Conservation (phyloP, 78 protist species). For the Dictyostelium purpureum region DNA sequence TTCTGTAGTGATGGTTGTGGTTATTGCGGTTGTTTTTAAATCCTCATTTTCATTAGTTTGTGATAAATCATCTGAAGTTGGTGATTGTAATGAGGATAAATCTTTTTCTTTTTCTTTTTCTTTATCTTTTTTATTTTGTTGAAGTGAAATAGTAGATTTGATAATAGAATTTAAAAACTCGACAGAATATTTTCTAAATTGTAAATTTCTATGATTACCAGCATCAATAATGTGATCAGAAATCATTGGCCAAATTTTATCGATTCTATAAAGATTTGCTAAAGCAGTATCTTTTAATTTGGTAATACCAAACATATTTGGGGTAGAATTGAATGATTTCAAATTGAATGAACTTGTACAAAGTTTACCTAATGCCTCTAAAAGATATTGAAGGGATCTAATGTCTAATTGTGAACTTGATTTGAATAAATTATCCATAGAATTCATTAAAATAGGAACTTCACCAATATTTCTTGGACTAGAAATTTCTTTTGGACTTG, state of each 20-base stretch:
- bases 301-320: slow-evolving; percentile 54
- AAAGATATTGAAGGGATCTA: slow-evolving; percentile 30
- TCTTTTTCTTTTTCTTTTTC: background rate
- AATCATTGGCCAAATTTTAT: slow-evolving; percentile 55
- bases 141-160: slow-evolving; percentile 9
- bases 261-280: slow-evolving; percentile 57
- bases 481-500: slow-evolving; percentile 9
- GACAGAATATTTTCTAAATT: slow-evolving; percentile 41
- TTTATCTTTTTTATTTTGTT: background rate
- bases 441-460: slow-evolving; percentile 33
- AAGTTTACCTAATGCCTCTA: slow-evolving; percentile 54
- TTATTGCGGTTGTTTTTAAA: slow-evolving; percentile 6
- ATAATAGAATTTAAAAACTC: slow-evolving; percentile 44
- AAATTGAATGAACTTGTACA: slow-evolving; percentile 35
- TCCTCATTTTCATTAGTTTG: background rate
- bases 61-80: too few relatives aligned
- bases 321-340: slow-evolving; percentile 29
- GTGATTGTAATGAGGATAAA: background rate
- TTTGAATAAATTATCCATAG: slow-evolving; percentile 57
- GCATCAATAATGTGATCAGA: slow-evolving; percentile 53
- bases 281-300: slow-evolving; percentile 51
- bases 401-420: slow-evolving; percentile 34
- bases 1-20: background rate
- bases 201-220: slow-evolving; percentile 44
- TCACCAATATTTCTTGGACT: slow-evolving; percentile 30